phyloP scores from a whole-genome alignment of 805 yeast genomes.

The Yamadazyma takamatsuzukensis region DNA sequence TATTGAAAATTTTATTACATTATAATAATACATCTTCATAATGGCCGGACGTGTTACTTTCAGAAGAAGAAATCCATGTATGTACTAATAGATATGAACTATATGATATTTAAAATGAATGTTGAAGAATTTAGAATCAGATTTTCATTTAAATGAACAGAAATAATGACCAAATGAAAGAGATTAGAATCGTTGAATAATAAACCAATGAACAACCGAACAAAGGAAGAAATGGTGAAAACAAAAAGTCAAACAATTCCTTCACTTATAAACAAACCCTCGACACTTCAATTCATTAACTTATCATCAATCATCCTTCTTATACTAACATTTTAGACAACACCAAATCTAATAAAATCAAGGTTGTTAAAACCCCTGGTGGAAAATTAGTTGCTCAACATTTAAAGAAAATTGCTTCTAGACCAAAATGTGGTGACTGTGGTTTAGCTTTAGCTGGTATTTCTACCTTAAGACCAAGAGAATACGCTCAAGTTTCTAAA shows the following conservation, averaged over 20 bases:
- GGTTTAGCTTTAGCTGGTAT: constrained; percentile 81
- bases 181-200: no score
- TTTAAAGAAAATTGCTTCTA: constrained; percentile 85
- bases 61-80: constrained; percentile 97
- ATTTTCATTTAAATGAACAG: no score
- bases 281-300: no score
- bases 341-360: constrained; percentile 99
- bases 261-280: no score
- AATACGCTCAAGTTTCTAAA: constrained; percentile 92
- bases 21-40: constrained; percentile 30
- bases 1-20: constrained; percentile 10
- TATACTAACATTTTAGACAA: constrained; percentile 65
- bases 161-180: no score
- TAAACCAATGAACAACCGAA: no score
- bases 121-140: background rate
- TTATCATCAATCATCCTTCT: no score
- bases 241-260: no score
- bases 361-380: constrained; percentile 99
- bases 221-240: no score
- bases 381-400: constrained; percentile 98
- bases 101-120: background rate
- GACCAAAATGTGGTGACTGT: constrained; percentile 88
- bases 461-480: constrained; percentile 96
- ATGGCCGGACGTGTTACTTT: constrained; percentile 99
- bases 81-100: constrained; percentile 18